These are phyloP conservation scores for Fusarium pseudograminearum DNA, from an alignment of 2,329 filamentous ascomycete species.

Conservation along the genomic window DNA sequence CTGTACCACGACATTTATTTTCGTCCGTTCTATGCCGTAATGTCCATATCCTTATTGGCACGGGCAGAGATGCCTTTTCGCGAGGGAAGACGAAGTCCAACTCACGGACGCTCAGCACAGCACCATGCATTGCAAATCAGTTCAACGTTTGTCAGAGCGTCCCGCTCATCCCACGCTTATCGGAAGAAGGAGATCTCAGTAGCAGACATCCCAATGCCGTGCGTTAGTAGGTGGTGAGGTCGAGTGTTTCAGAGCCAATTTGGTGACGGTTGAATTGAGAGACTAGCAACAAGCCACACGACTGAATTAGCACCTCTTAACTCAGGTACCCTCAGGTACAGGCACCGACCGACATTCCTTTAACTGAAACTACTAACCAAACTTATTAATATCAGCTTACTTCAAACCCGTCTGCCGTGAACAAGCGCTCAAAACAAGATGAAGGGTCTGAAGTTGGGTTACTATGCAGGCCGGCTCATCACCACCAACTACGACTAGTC, in stretches of 20 bases:
- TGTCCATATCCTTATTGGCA: background rate
- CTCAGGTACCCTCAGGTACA: conserved; percentile 9
- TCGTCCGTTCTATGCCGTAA: background rate
- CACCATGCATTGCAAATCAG: conserved; percentile 21
- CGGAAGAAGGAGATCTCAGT: conserved; percentile 1
- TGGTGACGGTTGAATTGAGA: conserved; percentile 1
- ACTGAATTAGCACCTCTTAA: conserved; percentile 7
- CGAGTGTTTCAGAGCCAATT: conserved; percentile 17
- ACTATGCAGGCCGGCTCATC: background rate
- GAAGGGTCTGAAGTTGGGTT: conserved; percentile 18
- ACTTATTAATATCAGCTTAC: conserved; percentile 6
- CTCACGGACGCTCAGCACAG: conserved; percentile 14
- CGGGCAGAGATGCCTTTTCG: background rate
- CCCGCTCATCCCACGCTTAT: conserved; percentile 26
- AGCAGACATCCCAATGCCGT: conserved; percentile 10
- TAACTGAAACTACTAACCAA: background rate
- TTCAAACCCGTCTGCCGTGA: conserved; percentile 8
- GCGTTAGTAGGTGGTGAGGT: conserved; percentile 18
- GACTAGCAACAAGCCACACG: conserved; percentile 18
- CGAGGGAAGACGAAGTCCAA: background rate
- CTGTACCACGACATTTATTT: background rate
- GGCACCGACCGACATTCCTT: background rate
- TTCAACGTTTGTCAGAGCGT: conserved; percentile 31
- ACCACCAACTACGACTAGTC: background rate
- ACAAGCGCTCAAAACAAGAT: conserved; percentile 16